A percentile compares a stretch with the other conserved stretches of the same genome.
Conservation (phyloP, 768 basidiomycete species). For the Leccinum fibrillosum region DNA sequence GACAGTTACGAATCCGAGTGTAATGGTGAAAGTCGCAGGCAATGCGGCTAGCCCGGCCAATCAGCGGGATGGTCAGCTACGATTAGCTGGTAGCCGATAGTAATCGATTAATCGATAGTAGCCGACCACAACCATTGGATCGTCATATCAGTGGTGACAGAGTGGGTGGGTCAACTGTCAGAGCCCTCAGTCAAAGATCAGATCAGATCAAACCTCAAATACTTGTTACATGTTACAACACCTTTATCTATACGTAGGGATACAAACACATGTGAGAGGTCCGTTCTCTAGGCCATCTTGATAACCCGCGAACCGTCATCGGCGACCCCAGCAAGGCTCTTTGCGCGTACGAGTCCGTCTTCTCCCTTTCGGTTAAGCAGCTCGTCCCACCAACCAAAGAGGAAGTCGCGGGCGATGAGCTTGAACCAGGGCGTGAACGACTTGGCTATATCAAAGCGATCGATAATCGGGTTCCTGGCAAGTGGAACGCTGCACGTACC, state of each 20-base stretch:
- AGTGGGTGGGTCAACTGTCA: background rate
- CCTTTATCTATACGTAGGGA: background rate
- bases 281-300: slow-evolving; percentile 46
- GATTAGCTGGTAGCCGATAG: too few relatives aligned
- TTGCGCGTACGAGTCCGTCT: slow-evolving; percentile 54
- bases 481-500: slow-evolving; percentile 42
- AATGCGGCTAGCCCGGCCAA: too few relatives aligned
- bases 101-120: too few relatives aligned
- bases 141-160: too few relatives aligned
- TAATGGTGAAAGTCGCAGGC: too few relatives aligned
- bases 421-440: slow-evolving; percentile 99
- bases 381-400: slow-evolving; percentile 99
- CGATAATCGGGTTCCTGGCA: background rate
- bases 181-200: background rate
- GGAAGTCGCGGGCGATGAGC: slow-evolving; percentile 92
- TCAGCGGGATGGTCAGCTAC: too few relatives aligned
- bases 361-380: slow-evolving; percentile 58
- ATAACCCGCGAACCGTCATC: slow-evolving; percentile 69
- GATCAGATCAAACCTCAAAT: slow-evolving; percentile 21
- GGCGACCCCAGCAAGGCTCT: slow-evolving; percentile 51
- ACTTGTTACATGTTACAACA: slow-evolving; percentile 18
- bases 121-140: too few relatives aligned
- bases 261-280: background rate
- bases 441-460: slow-evolving; percentile 48
- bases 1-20: too few relatives aligned